These are phyloP conservation scores for Metschnikowia matae DNA, from an alignment of 805 yeast species.

Conservation along the genomic window DNA sequence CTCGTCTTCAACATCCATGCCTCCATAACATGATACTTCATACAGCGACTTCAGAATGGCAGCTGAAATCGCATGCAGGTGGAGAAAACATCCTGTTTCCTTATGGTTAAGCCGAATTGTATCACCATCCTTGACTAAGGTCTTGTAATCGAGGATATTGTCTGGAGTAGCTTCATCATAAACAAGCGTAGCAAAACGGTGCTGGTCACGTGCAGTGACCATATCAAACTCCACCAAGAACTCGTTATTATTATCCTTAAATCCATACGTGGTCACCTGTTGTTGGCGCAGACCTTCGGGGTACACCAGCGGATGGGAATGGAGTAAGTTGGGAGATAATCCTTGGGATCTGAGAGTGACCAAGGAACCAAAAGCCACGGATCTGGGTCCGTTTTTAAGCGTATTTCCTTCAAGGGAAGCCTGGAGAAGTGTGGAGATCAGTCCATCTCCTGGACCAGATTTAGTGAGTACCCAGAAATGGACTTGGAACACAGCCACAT, in stretches of 20 bases:
- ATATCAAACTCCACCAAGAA: slow-evolving; percentile 34
- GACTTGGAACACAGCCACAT: slow-evolving; percentile 67
- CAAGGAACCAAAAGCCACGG: slow-evolving; percentile 57
- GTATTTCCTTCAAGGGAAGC: slow-evolving; percentile 72
- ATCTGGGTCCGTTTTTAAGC: slow-evolving; percentile 62
- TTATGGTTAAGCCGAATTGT: slow-evolving; percentile 69
- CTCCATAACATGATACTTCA: slow-evolving; percentile 90
- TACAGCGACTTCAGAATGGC: slow-evolving; percentile 61
- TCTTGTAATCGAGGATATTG: slow-evolving; percentile 17
- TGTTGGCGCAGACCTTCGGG: slow-evolving; percentile 94
- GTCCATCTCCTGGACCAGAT: slow-evolving; percentile 91
- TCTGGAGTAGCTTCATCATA: slow-evolving; percentile 18
- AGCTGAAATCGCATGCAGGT: slow-evolving; percentile 76
- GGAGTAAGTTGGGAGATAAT: slow-evolving; percentile 69
- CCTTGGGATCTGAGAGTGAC: slow-evolving; percentile 70
- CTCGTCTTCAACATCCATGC: slow-evolving; percentile 61
- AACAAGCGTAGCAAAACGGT: slow-evolving; percentile 30
- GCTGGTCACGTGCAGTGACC: slow-evolving; percentile 29
- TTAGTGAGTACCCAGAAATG: slow-evolving; percentile 74
- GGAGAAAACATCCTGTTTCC: slow-evolving; percentile 68
- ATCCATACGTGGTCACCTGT: slow-evolving; percentile 90
- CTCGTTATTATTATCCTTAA: slow-evolving; percentile 47
- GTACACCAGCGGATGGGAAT: slow-evolving; percentile 80
- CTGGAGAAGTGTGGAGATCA: slow-evolving; percentile 86
- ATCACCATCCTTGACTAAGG: slow-evolving; percentile 55